Conservation (phyloP, 257 asterid genomes). For the Solanum rostratum region DNA sequence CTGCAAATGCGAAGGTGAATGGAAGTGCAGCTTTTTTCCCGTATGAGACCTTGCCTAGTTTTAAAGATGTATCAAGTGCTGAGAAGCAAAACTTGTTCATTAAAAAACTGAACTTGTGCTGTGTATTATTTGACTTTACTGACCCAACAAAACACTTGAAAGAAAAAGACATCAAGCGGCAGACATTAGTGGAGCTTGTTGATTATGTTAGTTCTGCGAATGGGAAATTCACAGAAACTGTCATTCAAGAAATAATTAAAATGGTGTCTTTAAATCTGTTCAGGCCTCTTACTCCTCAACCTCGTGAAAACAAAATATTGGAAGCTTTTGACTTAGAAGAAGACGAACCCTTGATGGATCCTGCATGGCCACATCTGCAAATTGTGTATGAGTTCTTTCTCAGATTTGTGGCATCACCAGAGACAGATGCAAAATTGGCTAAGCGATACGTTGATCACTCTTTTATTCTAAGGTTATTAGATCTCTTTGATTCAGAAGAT, state of each 20-base stretch:
- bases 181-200: conserved; percentile 48
- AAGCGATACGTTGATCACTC: conserved; percentile 60
- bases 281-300: conserved; percentile 43
- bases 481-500: conserved; percentile 62
- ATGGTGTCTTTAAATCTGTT: conserved; percentile 42
- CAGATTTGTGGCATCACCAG: conserved; percentile 60
- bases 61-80: conserved; percentile 45
- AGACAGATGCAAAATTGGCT: conserved; percentile 60
- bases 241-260: conserved; percentile 42
- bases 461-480: conserved; percentile 39
- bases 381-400: conserved; percentile 55
- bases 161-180: conserved; percentile 59
- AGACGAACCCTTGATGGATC: conserved; percentile 62
- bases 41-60: conserved; percentile 48
- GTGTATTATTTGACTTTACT: conserved; percentile 41
- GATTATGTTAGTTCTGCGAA: conserved; percentile 41
- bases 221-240: conserved; percentile 43
- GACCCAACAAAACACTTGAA: conserved; percentile 49
- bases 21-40: conserved; percentile 28
- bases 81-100: conserved; percentile 48
- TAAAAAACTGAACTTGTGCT: conserved; percentile 41
- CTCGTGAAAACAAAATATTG: conserved; percentile 42
- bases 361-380: conserved; percentile 61
- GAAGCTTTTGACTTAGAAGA: conserved; percentile 58
- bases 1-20: conserved; percentile 15